Percentiles rank a stretch among this genome's conserved stretches.
phyloP scores from a whole-genome alignment of 768 basidiomycete species.

The Scleroderma bovista region DNA sequence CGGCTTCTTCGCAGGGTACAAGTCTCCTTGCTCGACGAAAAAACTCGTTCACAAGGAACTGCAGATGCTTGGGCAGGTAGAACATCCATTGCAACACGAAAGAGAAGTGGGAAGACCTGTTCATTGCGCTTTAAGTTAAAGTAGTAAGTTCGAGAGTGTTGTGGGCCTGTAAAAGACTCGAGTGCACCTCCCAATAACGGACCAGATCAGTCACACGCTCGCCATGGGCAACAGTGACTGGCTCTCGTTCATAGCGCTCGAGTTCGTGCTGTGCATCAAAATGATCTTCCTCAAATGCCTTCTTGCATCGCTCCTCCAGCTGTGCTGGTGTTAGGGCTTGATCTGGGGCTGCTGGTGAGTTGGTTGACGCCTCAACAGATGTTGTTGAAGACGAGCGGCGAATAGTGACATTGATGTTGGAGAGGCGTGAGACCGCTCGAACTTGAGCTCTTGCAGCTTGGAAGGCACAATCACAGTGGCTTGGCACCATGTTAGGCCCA shows the following conservation, averaged over 20 bases:
- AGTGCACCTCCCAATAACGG: not conserved
- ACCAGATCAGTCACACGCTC: not conserved
- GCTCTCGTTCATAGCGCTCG: not conserved
- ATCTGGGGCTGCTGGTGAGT: too few relatives aligned
- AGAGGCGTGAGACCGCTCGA: not conserved
- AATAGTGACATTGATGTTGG: not conserved
- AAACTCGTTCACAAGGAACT: constrained; percentile 29
- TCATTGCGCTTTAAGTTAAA: too few relatives aligned
- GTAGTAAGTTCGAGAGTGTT: too few relatives aligned
- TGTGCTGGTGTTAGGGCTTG: too few relatives aligned
- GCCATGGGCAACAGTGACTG: not conserved
- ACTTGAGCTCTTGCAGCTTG: not conserved
- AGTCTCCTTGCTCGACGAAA: constrained; percentile 4
- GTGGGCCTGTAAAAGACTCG: too few relatives aligned
- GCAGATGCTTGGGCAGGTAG: constrained; percentile 30
- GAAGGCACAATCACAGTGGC: not conserved
- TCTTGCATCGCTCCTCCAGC: too few relatives aligned
- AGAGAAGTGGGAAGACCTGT: constrained; percentile 19
- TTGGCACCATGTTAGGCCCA: too few relatives aligned
- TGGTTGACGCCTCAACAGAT: not conserved
- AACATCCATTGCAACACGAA: constrained; percentile 25
- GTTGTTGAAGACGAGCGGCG: not conserved
- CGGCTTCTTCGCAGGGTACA: not conserved
- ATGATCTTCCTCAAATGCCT: not conserved
- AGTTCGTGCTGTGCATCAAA: not conserved